These are phyloP conservation scores for Chlorella ohadii DNA, from an alignment of 139 green algal genomes.

Conservation along the genomic window DNA sequence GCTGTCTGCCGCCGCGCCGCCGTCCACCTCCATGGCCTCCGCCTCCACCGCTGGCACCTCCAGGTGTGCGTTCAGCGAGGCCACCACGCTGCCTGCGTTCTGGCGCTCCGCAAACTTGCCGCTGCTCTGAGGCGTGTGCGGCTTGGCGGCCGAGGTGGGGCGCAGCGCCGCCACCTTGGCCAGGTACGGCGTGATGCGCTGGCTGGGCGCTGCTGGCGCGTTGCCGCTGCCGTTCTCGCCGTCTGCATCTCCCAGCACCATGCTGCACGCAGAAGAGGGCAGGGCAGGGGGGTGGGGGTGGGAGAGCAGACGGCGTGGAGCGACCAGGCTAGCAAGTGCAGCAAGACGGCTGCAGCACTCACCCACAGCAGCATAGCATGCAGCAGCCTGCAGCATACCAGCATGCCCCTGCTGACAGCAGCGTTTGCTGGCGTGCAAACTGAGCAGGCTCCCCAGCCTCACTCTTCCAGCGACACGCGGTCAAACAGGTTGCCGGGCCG, in stretches of 20 bases:
- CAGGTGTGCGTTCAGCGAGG: constrained; percentile 30
- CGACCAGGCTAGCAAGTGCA: too few species aligned
- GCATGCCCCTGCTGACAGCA: neutral
- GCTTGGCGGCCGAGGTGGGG: neutral
- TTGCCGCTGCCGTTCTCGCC: neutral
- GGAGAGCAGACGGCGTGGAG: neutral
- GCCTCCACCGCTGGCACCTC: neutral
- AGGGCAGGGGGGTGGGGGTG: neutral
- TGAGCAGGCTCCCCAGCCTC: neutral
- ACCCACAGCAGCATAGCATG: neutral
- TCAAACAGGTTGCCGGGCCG: constrained; percentile 13
- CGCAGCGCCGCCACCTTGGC: neutral
- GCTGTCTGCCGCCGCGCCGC: neutral
- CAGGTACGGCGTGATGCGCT: constrained; percentile 47
- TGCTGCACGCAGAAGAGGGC: constrained; percentile 4
- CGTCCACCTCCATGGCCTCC: constrained; percentile 28
- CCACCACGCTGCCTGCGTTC: constrained; percentile 6
- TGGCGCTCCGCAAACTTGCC: constrained; percentile 46
- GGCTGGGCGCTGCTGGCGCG: constrained; percentile 7
- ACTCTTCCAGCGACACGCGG: constrained; percentile 17
- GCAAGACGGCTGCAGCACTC: neutral
- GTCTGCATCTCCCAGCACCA: neutral
- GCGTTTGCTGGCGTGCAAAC: neutral
- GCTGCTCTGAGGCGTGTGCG: neutral
- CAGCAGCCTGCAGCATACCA: neutral